phyloP scores from a whole-genome alignment of 148 eudicot genomes.

The Simmondsia chinensis region DNA sequence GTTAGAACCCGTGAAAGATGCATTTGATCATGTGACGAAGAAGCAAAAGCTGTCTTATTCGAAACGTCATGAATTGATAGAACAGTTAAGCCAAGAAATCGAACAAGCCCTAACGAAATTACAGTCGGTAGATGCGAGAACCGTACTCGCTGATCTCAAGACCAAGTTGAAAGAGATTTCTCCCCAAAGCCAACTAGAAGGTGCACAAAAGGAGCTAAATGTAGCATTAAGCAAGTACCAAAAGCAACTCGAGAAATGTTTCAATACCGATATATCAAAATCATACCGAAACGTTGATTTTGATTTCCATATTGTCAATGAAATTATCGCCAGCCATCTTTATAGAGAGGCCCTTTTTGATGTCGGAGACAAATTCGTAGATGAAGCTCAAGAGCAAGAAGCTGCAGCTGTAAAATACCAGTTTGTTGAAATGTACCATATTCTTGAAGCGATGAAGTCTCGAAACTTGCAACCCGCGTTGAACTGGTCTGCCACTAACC shows the following conservation, averaged over 20 bases:
- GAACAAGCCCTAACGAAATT: conserved; percentile 50
- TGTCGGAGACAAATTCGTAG: conserved; percentile 60
- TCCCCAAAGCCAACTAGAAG: conserved; percentile 56
- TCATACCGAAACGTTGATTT: conserved; percentile 63
- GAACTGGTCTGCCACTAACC: conserved; percentile 48
- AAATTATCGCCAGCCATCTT: conserved; percentile 69
- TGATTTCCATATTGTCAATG: conserved; percentile 47
- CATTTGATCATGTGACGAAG: conserved; percentile 75
- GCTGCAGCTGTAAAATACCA: conserved; percentile 35
- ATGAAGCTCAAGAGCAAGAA: conserved; percentile 43
- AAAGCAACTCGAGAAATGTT: conserved; percentile 65
- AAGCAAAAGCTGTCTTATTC: conserved; percentile 65
- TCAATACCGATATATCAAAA: conserved; percentile 70
- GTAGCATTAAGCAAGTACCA: conserved; percentile 54
- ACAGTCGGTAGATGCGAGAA: conserved; percentile 21
- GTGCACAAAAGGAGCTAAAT: conserved; percentile 63
- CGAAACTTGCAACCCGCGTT: conserved; percentile 60
- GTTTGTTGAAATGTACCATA: conserved; percentile 54
- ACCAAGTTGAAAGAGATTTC: conserved; percentile 56
- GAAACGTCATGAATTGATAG: conserved; percentile 52
- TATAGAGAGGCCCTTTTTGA: conserved; percentile 69
- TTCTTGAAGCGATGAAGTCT: conserved; percentile 56
- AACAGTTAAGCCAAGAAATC: conserved; percentile 47
- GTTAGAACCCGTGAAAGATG: conserved; percentile 62
- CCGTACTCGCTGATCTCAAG: conserved; percentile 49